A percentile compares a stretch with the other conserved stretches of the same genome.
phyloP scores from a whole-genome alignment of 371 early-diverging fungal genomes.

The Fennellomyces sp. region DNA sequence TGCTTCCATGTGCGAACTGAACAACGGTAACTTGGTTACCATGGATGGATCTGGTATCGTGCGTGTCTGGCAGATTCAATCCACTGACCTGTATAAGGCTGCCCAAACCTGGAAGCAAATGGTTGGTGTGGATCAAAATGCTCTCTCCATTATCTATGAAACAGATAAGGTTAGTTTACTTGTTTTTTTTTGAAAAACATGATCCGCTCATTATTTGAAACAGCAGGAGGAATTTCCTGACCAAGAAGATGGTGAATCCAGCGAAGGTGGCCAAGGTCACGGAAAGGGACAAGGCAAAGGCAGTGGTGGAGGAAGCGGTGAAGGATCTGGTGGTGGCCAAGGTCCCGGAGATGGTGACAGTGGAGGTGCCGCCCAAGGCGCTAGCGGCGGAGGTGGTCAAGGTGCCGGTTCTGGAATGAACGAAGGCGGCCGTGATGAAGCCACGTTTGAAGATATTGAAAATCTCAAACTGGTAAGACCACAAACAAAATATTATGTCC shows the following conservation, averaged over 20 bases:
- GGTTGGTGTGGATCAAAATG: conserved; percentile 72
- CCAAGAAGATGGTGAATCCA: conserved; percentile 39
- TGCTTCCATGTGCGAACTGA: conserved; percentile 65
- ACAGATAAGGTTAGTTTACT: conserved; percentile 36
- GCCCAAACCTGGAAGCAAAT: conserved; percentile 76
- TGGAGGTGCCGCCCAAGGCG: conserved; percentile 30
- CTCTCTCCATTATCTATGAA: conserved; percentile 67
- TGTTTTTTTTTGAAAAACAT: not conserved
- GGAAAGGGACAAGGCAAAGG: conserved; percentile 29
- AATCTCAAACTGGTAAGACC: conserved; percentile 62
- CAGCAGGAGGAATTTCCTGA: conserved; percentile 17
- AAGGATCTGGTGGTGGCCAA: conserved; percentile 36
- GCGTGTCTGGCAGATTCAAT: conserved; percentile 72
- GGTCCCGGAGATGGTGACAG: conserved; percentile 29
- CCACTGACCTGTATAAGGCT: conserved; percentile 57
- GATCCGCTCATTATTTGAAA: too few species aligned
- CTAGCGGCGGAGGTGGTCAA: conserved; percentile 36
- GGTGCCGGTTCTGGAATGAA: conserved; percentile 53
- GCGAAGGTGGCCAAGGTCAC: conserved; percentile 37
- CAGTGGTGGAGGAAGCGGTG: conserved; percentile 34
- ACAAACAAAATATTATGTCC: conserved; percentile 1
- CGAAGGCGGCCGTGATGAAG: conserved; percentile 64
- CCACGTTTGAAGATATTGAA: conserved; percentile 68
- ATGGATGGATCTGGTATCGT: conserved; percentile 70
- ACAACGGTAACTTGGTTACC: conserved; percentile 68